A percentile compares a stretch with the other conserved stretches of the same genome.
Evolutionary conservation across 305 asterid genomes (phyloP).

Genomic region (Solanum hybrid): DNA sequence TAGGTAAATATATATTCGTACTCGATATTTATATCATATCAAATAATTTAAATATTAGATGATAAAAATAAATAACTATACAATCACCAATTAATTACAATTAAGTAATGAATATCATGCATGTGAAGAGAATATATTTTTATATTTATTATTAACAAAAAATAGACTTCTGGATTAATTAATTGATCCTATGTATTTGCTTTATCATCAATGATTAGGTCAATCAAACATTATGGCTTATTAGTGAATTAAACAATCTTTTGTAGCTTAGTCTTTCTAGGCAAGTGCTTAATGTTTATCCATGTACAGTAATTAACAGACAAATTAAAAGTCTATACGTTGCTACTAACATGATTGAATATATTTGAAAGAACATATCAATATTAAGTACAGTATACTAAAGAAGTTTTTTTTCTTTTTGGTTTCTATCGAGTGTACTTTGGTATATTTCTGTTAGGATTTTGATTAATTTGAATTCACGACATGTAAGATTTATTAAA

Average conservation of each 20-base stretch:
- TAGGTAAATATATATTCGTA: neutral
- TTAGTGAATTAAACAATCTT: neutral
- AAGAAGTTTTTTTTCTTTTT: neutral
- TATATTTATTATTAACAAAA: neutral
- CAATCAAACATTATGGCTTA: neutral
- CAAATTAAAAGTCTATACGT: neutral
- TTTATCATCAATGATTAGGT: neutral
- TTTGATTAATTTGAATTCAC: neutral
- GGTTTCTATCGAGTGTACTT: neutral
- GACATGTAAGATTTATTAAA: neutral
- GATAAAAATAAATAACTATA: neutral
- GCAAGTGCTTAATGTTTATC: neutral
- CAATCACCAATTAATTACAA: neutral
- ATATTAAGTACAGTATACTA: neutral
- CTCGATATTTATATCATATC: neutral
- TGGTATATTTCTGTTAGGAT: neutral
- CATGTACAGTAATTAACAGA: neutral
- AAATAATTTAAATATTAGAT: neutral
- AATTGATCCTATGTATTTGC: neutral
- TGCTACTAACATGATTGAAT: neutral
- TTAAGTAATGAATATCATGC: neutral
- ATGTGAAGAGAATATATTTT: neutral
- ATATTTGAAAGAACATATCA: neutral
- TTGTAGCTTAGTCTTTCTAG: neutral
- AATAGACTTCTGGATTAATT: neutral